phyloP scores from a whole-genome alignment of 352 stramenopile species.

The Globisporangium irregulare region DNA sequence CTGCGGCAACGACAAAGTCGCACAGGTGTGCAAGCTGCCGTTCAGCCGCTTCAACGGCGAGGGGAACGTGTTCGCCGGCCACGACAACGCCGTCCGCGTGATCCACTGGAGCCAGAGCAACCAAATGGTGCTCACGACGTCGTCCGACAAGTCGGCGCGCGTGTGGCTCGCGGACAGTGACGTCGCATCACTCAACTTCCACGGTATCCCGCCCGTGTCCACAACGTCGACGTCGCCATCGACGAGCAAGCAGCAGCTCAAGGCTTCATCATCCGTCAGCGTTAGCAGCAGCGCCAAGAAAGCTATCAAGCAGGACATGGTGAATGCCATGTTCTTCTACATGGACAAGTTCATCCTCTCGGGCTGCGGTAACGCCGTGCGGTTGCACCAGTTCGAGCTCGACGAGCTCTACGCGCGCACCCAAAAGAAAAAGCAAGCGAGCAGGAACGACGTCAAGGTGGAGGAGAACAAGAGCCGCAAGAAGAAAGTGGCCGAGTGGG shows the following conservation, averaged over 20 bases:
- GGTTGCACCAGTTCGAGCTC: slow-evolving; percentile 75
- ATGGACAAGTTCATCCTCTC: slow-evolving; percentile 87
- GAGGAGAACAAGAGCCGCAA: slow-evolving; percentile 67
- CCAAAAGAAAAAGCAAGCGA: slow-evolving; percentile 35
- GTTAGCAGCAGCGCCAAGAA: slow-evolving; percentile 44
- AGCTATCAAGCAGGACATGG: slow-evolving; percentile 44
- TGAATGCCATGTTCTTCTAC: slow-evolving; percentile 81
- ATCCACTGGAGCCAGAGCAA: slow-evolving; percentile 81
- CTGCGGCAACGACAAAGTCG: slow-evolving; percentile 57
- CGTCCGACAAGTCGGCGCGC: slow-evolving; percentile 61
- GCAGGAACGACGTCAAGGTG: slow-evolving; percentile 30
- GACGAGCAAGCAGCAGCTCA: slow-evolving; percentile 12
- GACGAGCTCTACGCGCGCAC: slow-evolving; percentile 50
- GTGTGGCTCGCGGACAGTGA: slow-evolving; percentile 70
- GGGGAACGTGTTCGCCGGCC: slow-evolving; percentile 62
- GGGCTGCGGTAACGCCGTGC: slow-evolving; percentile 55
- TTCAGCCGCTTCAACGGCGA: slow-evolving; percentile 70
- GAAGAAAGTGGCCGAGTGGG: slow-evolving; percentile 61
- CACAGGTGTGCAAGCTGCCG: slow-evolving; percentile 62
- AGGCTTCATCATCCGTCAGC: slow-evolving; percentile 20
- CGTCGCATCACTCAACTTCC: slow-evolving; percentile 50
- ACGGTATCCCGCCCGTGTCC: slow-evolving; percentile 35
- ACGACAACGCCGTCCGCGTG: slow-evolving; percentile 57
- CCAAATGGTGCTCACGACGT: slow-evolving; percentile 64
- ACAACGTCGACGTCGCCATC: slow-evolving; percentile 27